Percentiles rank a stretch among this genome's conserved stretches.
phyloP scores from a whole-genome alignment of 2,329 filamentous ascomycete genomes.

The Leptographium lundbergii region DNA sequence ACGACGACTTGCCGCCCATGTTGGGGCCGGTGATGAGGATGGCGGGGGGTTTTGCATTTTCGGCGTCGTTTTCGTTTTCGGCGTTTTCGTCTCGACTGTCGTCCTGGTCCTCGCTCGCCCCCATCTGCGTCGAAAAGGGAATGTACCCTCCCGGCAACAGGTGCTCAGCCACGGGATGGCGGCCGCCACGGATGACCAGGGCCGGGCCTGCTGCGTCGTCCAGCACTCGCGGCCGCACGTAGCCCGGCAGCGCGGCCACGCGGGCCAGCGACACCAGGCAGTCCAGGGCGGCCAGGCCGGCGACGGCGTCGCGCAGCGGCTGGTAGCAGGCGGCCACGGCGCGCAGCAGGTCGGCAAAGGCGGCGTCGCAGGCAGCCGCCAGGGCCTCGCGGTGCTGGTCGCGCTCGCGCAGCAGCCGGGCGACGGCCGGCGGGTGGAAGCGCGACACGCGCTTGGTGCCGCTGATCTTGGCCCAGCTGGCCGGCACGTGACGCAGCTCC shows the following conservation, averaged over 20 bases:
- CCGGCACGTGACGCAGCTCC: constrained; percentile 75
- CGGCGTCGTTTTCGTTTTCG: background rate
- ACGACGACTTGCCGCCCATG: constrained; percentile 98
- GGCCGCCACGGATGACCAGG: constrained; percentile 60
- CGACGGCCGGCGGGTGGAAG: constrained; percentile 87
- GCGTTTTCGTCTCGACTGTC: background rate
- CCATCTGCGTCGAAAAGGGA: constrained; percentile 70
- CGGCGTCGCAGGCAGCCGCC: constrained; percentile 77
- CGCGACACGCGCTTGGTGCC: constrained; percentile 86
- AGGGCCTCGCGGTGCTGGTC: constrained; percentile 93
- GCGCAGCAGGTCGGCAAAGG: constrained; percentile 59
- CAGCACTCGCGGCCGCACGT: constrained; percentile 61
- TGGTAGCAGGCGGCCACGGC: constrained; percentile 79
- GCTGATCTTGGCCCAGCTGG: constrained; percentile 88
- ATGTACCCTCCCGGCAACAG: constrained; percentile 78
- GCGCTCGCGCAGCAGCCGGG: constrained; percentile 69
- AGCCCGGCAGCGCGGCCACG: constrained; percentile 76
- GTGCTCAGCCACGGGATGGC: constrained; percentile 94
- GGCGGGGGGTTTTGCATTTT: background rate
- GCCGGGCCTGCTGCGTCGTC: background rate
- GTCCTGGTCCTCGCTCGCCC: constrained; percentile 30
- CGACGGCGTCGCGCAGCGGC: constrained; percentile 74
- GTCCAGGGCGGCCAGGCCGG: constrained; percentile 76
- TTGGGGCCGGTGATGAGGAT: constrained; percentile 91
- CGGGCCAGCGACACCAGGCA: constrained; percentile 77